Conservation (phyloP, 2,329 filamentous ascomycete genomes). For the Colletotrichum graminicola region DNA sequence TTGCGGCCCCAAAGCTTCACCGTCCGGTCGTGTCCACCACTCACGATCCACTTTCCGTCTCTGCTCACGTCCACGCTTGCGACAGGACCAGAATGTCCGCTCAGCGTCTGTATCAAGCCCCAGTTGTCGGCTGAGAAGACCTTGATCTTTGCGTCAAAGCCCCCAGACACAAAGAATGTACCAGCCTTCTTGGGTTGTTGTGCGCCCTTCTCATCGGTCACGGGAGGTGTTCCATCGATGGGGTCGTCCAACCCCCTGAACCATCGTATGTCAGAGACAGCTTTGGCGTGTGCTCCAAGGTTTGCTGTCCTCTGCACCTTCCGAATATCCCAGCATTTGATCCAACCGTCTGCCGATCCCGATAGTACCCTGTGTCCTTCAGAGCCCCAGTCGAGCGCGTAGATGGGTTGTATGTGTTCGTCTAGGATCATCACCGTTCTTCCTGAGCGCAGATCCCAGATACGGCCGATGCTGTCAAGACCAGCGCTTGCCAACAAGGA, state of each 20-base stretch:
- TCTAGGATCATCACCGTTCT: conserved; percentile 95
- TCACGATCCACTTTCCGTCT: conserved; percentile 93
- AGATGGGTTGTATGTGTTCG: conserved; percentile 88
- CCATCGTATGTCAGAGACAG: conserved; percentile 94
- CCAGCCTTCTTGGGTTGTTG: conserved; percentile 84
- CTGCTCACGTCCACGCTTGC: conserved; percentile 89
- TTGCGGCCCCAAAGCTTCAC: conserved; percentile 97
- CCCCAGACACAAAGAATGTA: conserved; percentile 90
- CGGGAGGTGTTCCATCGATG: conserved; percentile 69
- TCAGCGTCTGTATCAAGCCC: conserved; percentile 87
- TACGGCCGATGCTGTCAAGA: conserved; percentile 90
- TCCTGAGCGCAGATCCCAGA: conserved; percentile 95
- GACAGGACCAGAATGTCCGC: conserved; percentile 92
- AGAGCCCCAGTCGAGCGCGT: conserved; percentile 90
- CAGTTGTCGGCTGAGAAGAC: conserved; percentile 97
- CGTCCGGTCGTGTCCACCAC: conserved; percentile 92
- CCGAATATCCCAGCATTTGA: conserved; percentile 97
- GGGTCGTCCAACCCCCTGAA: conserved; percentile 89
- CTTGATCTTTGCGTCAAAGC: conserved; percentile 96
- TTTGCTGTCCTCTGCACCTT: conserved; percentile 87
- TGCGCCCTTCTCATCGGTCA: conserved; percentile 73
- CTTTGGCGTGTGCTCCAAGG: conserved; percentile 90
- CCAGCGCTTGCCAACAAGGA: conserved; percentile 93
- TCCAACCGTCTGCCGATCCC: conserved; percentile 92
- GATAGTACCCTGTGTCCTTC: conserved; percentile 95